phyloP scores from a whole-genome alignment of 306 rosid species.

The Casuarina equisetifolia region DNA sequence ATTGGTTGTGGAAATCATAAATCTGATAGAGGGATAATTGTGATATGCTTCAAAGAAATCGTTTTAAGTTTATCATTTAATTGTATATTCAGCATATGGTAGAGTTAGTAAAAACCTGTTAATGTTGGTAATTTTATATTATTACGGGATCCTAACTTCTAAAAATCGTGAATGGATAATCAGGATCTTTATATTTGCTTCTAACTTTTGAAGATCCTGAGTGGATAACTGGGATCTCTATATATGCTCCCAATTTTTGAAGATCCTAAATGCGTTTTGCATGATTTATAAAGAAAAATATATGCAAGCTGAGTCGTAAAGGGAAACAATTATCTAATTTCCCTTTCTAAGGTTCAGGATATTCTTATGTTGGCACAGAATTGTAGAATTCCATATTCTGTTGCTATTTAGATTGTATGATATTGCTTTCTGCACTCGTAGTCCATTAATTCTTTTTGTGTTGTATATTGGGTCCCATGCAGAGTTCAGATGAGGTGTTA shows the following conservation, averaged over 20 bases:
- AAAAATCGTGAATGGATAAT: not conserved
- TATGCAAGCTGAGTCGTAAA: not conserved
- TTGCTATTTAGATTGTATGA: too few species aligned
- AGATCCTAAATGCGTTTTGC: too few species aligned
- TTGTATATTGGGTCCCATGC: not conserved
- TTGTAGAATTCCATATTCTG: not conserved
- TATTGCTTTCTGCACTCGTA: too few species aligned
- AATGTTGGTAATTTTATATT: not conserved
- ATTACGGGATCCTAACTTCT: not conserved
- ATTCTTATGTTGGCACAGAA: not conserved
- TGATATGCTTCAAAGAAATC: not conserved
- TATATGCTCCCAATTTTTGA: not conserved
- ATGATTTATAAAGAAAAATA: not conserved
- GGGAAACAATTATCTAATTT: not conserved
- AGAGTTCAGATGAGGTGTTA: not conserved
- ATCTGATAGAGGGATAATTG: not conserved
- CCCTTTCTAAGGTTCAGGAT: not conserved
- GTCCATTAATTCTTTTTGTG: too few species aligned
- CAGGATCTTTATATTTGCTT: not conserved
- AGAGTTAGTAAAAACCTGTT: not conserved
- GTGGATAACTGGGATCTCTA: not conserved
- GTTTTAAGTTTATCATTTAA: not conserved
- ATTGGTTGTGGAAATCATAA: not conserved
- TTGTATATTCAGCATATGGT: not conserved
- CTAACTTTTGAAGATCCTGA: too few species aligned